Conservation (phyloP, 768 basidiomycete genomes). For the Trametes gibbosa region DNA sequence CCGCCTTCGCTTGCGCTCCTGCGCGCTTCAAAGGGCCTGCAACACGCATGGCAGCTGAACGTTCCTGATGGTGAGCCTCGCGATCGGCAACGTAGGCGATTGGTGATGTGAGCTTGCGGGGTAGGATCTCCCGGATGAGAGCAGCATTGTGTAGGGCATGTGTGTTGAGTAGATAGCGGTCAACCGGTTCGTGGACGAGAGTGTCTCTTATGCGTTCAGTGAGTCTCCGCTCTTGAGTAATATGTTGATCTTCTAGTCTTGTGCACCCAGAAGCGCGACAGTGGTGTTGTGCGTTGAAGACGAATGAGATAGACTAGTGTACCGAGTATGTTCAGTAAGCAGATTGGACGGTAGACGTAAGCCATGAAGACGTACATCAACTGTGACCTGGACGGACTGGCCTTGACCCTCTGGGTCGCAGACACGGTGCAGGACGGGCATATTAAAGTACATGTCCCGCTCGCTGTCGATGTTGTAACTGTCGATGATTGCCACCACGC, state of each 20-base stretch:
- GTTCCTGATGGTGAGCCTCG: slow-evolving; percentile 1
- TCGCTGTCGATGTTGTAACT: background rate
- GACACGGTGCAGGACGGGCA: background rate
- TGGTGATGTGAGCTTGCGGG: slow-evolving; percentile 21
- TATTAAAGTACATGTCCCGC: slow-evolving; percentile 1
- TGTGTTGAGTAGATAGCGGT: slow-evolving; percentile 27
- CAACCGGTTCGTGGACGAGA: slow-evolving; percentile 20
- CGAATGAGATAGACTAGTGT: slow-evolving; percentile 21
- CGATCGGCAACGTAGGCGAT: slow-evolving; percentile 17
- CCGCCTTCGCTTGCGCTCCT: background rate
- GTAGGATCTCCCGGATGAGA: slow-evolving; percentile 23
- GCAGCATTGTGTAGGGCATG: slow-evolving; percentile 34
- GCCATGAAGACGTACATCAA: background rate
- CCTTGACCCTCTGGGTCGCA: background rate
- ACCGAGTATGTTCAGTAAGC: background rate
- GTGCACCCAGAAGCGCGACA: slow-evolving; percentile 18
- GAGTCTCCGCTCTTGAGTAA: slow-evolving; percentile 24
- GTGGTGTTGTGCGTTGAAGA: slow-evolving; percentile 28
- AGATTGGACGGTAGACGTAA: background rate
- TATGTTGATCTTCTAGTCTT: background rate
- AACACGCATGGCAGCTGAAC: background rate
- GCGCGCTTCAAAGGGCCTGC: background rate
- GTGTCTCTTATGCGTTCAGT: slow-evolving; percentile 13
- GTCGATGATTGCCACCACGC: background rate
- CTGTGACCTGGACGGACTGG: background rate